Percentiles rank a stretch among this genome's conserved stretches.
Evolutionary conservation across 2,329 filamentous ascomycete genomes (phyloP).

Genomic region (Cadophora sp.): DNA sequence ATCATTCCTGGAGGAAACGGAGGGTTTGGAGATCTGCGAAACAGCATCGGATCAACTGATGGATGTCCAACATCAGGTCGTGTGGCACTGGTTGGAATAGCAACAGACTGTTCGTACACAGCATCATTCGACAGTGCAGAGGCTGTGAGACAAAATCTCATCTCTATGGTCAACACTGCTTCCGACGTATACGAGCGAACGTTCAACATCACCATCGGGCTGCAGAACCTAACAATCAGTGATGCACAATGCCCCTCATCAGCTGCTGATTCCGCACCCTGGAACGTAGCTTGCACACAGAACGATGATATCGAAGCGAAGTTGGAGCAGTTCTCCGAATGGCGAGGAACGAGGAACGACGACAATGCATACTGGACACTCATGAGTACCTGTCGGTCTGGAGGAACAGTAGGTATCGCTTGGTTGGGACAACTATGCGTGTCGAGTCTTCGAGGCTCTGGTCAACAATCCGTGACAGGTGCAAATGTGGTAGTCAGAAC

Average conservation of each 20-base stretch:
- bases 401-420: slow-evolving; percentile 82
- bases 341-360: slow-evolving; percentile 79
- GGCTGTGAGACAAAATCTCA: slow-evolving; percentile 73
- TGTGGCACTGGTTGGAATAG: slow-evolving; percentile 87
- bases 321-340: slow-evolving; percentile 83
- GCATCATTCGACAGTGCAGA: slow-evolving; percentile 68
- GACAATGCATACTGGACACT: slow-evolving; percentile 87
- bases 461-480: slow-evolving; percentile 74
- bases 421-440: slow-evolving; percentile 89
- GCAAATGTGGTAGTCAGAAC: slow-evolving; percentile 88
- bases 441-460: slow-evolving; percentile 56
- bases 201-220: slow-evolving; percentile 91
- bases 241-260: slow-evolving; percentile 73
- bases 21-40: slow-evolving; percentile 77
- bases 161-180: slow-evolving; percentile 81
- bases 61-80: slow-evolving; percentile 87
- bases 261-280: slow-evolving; percentile 69
- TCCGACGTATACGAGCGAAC: slow-evolving; percentile 85
- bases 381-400: slow-evolving; percentile 72
- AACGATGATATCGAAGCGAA: slow-evolving; percentile 71
- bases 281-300: slow-evolving; percentile 79
- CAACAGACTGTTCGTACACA: slow-evolving; percentile 89
- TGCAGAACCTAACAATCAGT: slow-evolving; percentile 82
- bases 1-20: slow-evolving; percentile 65
- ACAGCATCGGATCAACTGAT: slow-evolving; percentile 75